Percentiles rank a stretch among this genome's conserved stretches.
phyloP scores from a whole-genome alignment of 495 filamentous ascomycete species.

The Melanomma pulvis-pyrius region DNA sequence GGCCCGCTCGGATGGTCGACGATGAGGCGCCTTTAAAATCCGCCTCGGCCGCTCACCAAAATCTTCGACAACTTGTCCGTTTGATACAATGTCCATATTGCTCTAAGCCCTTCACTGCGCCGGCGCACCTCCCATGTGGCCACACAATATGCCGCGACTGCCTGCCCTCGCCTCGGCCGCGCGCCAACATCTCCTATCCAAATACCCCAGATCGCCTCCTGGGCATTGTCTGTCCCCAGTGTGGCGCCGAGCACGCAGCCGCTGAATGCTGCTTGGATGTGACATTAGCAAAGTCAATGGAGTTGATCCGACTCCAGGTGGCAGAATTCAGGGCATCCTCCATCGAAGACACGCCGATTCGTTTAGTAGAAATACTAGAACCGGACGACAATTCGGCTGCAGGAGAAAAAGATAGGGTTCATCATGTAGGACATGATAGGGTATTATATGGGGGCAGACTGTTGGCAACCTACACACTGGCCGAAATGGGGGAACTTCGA shows the following conservation, averaged over 20 bases:
- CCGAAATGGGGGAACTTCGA: conserved; percentile 56
- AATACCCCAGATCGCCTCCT: conserved; percentile 62
- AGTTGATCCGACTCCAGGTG: conserved; percentile 55
- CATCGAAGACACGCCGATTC: conserved; percentile 40
- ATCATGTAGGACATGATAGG: conserved; percentile 38
- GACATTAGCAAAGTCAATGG: conserved; percentile 66
- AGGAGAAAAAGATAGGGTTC: conserved; percentile 41
- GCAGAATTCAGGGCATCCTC: conserved; percentile 40
- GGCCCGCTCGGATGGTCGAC: conserved; percentile 30
- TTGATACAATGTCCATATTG: conserved; percentile 77
- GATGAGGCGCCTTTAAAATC: conserved; percentile 15
- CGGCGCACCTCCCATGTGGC: conserved; percentile 82
- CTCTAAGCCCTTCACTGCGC: conserved; percentile 65
- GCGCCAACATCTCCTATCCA: conserved; percentile 75
- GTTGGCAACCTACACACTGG: conserved; percentile 61
- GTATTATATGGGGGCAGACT: conserved; percentile 59
- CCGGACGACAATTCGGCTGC: conserved; percentile 50
- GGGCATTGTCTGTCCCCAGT: conserved; percentile 72
- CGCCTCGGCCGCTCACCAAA: conserved; percentile 50
- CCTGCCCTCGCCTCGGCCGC: conserved; percentile 63
- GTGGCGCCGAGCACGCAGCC: conserved; percentile 69
- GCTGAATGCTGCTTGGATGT: conserved; percentile 79
- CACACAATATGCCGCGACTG: conserved; percentile 75
- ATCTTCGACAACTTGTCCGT: conserved; percentile 64
- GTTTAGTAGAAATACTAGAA: conserved; percentile 49